Base-by-base conservation (phyloP, 148 eudicot species). In the Hydrangea macrophylla region DNA sequence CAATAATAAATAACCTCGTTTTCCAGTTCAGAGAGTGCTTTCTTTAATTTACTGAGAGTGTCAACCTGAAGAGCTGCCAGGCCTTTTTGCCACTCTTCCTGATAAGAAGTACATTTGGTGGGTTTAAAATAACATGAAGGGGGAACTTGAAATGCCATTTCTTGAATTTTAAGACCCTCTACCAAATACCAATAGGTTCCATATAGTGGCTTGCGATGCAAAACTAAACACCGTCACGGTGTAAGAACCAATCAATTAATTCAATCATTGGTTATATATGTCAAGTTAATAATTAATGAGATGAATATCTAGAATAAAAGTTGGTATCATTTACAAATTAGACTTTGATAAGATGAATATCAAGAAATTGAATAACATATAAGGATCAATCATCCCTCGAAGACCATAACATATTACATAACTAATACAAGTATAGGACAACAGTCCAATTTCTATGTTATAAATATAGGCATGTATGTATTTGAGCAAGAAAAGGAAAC, bases 41-140 rank as follows among this genome's bases (percentile, higher is more conserved):
- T 86, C 74, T 85, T 86, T 36, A 94, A 74, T 78, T 94, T 94
- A 42, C 60, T 28, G 57, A 86, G 65, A 15, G 96, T 85, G 70
- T 90, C 98, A 44, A 78, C 97, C 70, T 81, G 84, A 70, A 94
- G 66, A 11, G 88, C 84, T 80, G 84, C 88, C 57, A 90, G 90
- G 62, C 89, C 95, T 79, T 69, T 86, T 60, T 86, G 81, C 98
- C 98, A 94, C 78, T 94, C 98, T 32, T 90, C 96, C 98, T 94
- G 53, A 58, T 63, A 12, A 65, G 65, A 60, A n/a, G 55, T 27
- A 70, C 33, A 6, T 70, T 53, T 22, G 12, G 60, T 22, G 25
- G n/a, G n/a, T 18, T 18, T 48, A 18, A 48, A 48, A 48, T n/a
- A 48, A 18, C 23, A 17, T 48, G 53, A 18, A n/a, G n/a, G n/a